These are phyloP conservation scores for Populus deltoides DNA, from an alignment of 345 rosid genomes.

Conservation along the genomic window DNA sequence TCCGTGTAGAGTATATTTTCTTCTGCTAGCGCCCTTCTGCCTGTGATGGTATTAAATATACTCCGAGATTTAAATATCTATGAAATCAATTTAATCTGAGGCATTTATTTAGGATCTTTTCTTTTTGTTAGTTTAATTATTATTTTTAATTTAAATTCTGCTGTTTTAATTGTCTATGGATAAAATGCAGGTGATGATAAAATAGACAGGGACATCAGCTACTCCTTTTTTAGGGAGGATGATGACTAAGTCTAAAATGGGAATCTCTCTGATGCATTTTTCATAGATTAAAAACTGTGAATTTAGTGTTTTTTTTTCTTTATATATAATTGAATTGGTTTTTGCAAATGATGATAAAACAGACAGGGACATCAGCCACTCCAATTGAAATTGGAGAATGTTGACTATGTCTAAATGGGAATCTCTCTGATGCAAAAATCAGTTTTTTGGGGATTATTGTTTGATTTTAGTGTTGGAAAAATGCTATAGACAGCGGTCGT, in stretches of 20 bases:
- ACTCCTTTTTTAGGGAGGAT: slow-evolving; percentile 4
- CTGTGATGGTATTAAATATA: slow-evolving; percentile 68
- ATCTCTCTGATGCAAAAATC: slow-evolving; percentile 48
- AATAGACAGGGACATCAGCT: slow-evolving; percentile 9
- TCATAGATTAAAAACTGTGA: neutral
- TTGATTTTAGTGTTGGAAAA: neutral
- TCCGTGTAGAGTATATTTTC: neutral
- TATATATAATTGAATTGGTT: neutral
- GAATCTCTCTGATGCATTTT: slow-evolving; percentile 1
- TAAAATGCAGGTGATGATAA: neutral
- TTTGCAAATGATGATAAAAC: slow-evolving; percentile 57
- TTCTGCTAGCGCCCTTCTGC: slow-evolving; percentile 9
- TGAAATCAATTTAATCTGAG: slow-evolving; percentile 39
- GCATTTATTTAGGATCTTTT: slow-evolving; percentile 10
- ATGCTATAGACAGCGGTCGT: too few relatives aligned
- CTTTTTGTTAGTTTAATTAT: too few relatives aligned
- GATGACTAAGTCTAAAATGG: neutral
- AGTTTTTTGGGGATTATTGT: neutral
- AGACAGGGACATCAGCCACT: slow-evolving; percentile 89
- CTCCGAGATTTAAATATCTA: slow-evolving; percentile 39
- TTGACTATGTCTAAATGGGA: slow-evolving; percentile 43
- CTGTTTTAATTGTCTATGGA: too few relatives aligned
- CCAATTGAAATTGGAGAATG: slow-evolving; percentile 26
- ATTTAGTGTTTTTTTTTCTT: neutral
- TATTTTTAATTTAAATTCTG: neutral